phyloP scores from a whole-genome alignment of 2,329 filamentous ascomycete species.

The Talaromyces verruculosus region DNA sequence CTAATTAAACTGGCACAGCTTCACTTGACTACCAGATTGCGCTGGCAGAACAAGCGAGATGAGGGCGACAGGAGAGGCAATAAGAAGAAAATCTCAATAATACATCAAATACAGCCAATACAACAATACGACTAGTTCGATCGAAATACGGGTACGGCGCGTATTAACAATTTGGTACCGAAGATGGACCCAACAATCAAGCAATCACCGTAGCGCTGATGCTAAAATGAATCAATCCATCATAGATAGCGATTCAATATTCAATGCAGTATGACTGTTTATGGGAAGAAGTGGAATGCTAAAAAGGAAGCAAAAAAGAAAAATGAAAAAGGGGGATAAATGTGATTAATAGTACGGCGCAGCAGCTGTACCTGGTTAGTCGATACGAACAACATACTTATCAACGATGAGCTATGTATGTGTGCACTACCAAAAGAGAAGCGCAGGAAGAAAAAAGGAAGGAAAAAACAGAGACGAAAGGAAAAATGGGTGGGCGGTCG shows the following conservation, averaged over 20 bases:
- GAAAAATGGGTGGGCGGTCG: not conserved
- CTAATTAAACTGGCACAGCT: not conserved
- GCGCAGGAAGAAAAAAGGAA: not conserved
- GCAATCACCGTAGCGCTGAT: conserved; percentile 11
- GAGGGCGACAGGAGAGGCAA: not conserved
- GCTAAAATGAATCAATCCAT: not conserved
- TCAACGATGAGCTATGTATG: conserved; percentile 1
- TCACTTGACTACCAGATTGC: not conserved
- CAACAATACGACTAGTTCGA: conserved; percentile 7
- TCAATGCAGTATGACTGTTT: not conserved
- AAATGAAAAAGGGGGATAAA: not conserved
- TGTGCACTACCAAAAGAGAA: not conserved
- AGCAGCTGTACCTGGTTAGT: conserved; percentile 8
- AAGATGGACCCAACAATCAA: conserved; percentile 4
- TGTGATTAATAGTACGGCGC: conserved; percentile 7
- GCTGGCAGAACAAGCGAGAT: not conserved
- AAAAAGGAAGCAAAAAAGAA: not conserved
- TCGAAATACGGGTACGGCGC: conserved; percentile 11
- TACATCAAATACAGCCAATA: not conserved
- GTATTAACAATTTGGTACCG: conserved; percentile 4
- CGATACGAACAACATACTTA: conserved; percentile 10
- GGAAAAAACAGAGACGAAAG: not conserved
- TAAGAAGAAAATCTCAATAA: conserved; percentile 6
- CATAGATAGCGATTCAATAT: not conserved
- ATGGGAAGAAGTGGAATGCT: conserved; percentile 6